Evolutionary conservation across 345 rosid species (phyloP).

Genomic region (Moricandia moricandioides): DNA sequence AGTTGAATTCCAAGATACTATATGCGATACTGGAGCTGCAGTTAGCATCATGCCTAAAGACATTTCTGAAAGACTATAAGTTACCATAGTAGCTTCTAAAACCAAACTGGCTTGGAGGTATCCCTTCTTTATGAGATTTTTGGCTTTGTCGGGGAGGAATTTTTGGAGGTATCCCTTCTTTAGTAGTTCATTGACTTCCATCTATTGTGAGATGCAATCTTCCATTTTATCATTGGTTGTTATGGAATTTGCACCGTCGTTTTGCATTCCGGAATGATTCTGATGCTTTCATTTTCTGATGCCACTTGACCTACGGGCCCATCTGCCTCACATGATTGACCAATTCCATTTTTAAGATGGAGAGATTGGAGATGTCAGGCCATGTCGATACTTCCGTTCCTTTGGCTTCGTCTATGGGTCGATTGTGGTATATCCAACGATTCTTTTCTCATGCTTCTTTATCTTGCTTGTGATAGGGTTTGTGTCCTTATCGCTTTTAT

Average conservation of each 20-base stretch:
- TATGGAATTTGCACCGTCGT: not conserved
- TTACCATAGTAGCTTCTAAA: too few species aligned
- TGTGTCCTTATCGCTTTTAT: not conserved
- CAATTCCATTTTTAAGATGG: not conserved
- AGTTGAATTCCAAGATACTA: too few species aligned
- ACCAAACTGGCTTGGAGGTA: too few species aligned
- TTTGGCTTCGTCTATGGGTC: not conserved
- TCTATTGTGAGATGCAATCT: too few species aligned
- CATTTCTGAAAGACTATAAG: too few species aligned
- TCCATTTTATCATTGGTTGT: not conserved
- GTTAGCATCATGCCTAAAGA: too few species aligned
- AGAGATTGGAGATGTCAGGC: not conserved
- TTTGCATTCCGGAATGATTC: not conserved
- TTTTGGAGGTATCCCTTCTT: too few species aligned
- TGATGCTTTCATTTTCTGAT: not conserved
- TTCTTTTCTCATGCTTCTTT: not conserved
- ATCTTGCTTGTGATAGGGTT: not conserved
- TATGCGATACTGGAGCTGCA: too few species aligned
- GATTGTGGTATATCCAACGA: not conserved
- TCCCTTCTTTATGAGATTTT: too few species aligned
- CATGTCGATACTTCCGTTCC: not conserved
- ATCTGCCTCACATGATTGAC: not conserved
- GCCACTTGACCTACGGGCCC: not conserved
- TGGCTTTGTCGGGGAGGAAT: too few species aligned
- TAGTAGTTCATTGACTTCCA: too few species aligned